phyloP scores from a whole-genome alignment of 306 rosid genomes.

The Quercus suber region DNA sequence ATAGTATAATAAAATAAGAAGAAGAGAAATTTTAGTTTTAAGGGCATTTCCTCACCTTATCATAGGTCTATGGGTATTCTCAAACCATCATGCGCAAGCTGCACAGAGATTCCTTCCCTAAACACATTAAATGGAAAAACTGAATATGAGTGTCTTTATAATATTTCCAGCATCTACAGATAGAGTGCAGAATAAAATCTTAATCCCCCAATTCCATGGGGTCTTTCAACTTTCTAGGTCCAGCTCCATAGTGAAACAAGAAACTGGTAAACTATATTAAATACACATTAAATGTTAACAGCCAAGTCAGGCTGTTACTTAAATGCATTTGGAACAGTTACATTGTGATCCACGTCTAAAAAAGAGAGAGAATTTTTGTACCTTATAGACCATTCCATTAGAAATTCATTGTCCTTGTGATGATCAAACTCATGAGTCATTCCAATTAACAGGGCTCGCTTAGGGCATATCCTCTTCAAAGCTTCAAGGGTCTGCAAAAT shows the following conservation, averaged over 20 bases:
- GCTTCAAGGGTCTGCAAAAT: constrained; percentile 87
- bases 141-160: constrained; percentile 21
- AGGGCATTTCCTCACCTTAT: constrained; percentile 41
- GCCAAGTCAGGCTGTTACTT: constrained; percentile 1
- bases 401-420: constrained; percentile 77
- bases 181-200: constrained; percentile 3
- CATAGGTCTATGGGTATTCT: constrained; percentile 71
- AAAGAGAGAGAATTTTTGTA: constrained; percentile 29
- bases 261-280: not conserved
- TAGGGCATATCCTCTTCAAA: constrained; percentile 87
- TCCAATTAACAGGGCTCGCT: constrained; percentile 77
- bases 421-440: constrained; percentile 96
- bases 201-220: not conserved
- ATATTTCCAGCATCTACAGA: constrained; percentile 9
- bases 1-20: constrained; percentile 6
- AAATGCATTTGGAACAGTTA: not conserved
- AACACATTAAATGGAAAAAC: constrained; percentile 16
- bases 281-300: not conserved
- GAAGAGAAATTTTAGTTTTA: constrained; percentile 5
- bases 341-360: constrained; percentile 2
- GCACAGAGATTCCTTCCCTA: constrained; percentile 94
- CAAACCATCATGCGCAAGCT: constrained; percentile 95
- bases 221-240: not conserved
- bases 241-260: not conserved
- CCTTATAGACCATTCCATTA: constrained; percentile 84